Percentiles rank a stretch among this genome's conserved stretches.
These are phyloP conservation scores for Xylaria curta DNA, from an alignment of 495 filamentous ascomycete genomes.

Conservation along the genomic window DNA sequence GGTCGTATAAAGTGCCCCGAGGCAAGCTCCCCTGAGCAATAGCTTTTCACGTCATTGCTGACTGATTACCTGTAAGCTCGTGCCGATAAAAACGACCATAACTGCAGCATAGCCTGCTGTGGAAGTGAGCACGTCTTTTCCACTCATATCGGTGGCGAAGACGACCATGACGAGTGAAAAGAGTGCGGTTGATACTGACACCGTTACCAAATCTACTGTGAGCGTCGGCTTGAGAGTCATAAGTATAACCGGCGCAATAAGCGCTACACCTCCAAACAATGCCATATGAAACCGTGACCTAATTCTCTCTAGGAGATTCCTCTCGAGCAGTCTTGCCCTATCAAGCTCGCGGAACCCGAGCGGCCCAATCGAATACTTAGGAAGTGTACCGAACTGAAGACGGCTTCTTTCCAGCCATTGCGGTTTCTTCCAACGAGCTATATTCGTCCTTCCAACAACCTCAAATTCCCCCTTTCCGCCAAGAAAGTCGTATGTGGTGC, in stretches of 20 bases:
- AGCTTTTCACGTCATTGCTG: background rate
- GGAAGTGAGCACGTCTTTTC: background rate
- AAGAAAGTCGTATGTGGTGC: background rate
- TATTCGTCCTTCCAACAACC: background rate
- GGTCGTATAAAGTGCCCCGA: background rate
- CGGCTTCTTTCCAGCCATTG: background rate
- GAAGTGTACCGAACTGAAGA: background rate
- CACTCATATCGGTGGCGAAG: background rate
- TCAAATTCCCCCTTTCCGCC: background rate
- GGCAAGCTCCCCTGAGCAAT: too few relatives aligned
- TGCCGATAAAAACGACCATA: background rate
- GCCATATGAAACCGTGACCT: background rate
- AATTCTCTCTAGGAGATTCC: background rate
- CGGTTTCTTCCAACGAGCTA: background rate
- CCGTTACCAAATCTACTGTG: background rate
- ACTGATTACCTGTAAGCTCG: background rate
- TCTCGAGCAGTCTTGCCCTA: background rate
- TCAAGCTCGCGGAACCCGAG: background rate
- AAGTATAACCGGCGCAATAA: background rate
- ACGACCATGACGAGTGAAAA: background rate
- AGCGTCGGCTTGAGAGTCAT: background rate
- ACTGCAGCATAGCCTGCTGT: background rate
- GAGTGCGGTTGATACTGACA: background rate
- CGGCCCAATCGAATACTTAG: background rate
- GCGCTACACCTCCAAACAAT: background rate